A percentile compares a stretch with the other conserved stretches of the same genome.
phyloP scores from a whole-genome alignment of 1,139 yeast genomes.

The Lodderomyces pseudojiufengensis region DNA sequence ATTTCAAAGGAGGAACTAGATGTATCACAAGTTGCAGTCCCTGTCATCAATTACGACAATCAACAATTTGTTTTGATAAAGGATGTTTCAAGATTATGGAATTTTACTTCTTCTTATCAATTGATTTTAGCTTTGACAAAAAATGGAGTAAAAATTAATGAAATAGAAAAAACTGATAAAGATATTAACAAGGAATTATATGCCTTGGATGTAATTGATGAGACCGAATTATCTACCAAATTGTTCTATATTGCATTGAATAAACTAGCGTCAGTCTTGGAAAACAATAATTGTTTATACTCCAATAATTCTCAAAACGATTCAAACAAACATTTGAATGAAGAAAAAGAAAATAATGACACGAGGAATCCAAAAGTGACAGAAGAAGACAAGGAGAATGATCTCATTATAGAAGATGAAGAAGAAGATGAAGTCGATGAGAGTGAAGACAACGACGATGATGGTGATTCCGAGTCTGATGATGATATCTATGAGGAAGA shows the following conservation, averaged over 20 bases:
- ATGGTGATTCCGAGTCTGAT: conserved; percentile 7
- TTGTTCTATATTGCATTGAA: conserved; percentile 29
- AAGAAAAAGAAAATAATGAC: conserved; percentile 5
- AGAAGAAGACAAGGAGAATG: conserved; percentile 8
- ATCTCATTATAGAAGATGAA: conserved; percentile 6
- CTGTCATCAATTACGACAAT: conserved; percentile 9
- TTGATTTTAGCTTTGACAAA: conserved; percentile 28
- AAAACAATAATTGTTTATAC: too few relatives aligned
- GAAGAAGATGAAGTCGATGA: conserved; percentile 10
- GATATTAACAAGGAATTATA: conserved; percentile 23
- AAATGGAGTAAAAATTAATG: conserved; percentile 18
- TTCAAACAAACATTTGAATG: neutral
- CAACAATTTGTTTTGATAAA: conserved; percentile 25
- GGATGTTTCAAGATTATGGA: conserved; percentile 35
- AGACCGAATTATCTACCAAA: conserved; percentile 17
- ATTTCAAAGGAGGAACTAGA: too few relatives aligned
- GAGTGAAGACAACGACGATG: conserved; percentile 8
- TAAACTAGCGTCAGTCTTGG: too few relatives aligned
- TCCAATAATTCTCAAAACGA: neutral
- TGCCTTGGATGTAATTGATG: conserved; percentile 19
- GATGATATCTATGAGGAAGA: conserved; percentile 5
- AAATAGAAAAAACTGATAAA: conserved; percentile 20
- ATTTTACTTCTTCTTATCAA: conserved; percentile 45
- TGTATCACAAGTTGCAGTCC: conserved; percentile 10
- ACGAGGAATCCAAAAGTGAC: conserved; percentile 3